Evolutionary conservation across 768 basidiomycete genomes (phyloP), one percentile per base, ranked within the genome.

Genomic region (Kockovaella imperatae): DNA sequence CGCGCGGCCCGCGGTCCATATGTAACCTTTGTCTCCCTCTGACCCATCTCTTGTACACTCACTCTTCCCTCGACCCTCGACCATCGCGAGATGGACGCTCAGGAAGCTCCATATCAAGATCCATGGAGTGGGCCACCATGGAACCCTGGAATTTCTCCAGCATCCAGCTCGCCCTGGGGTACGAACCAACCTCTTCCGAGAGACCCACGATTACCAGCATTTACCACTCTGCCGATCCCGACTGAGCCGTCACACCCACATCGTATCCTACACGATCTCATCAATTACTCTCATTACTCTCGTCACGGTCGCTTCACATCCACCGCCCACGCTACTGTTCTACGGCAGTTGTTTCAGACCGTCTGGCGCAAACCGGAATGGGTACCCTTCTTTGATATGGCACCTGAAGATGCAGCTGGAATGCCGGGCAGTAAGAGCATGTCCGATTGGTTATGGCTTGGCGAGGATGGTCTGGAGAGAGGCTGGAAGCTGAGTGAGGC

Each of bases 291-390:
- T 4, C 45, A 42, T 7, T n/a, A 13, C 8, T 13, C 8, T 10
- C 21, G 43, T 2, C 8, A 20, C 5, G 52, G 52, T 11, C 11
- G 30, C 11, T 52, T 30, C 26, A 24, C 31, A 15, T 4, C 44
- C 5, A 15, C 44, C 5, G 18, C 29, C 18, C 30, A 39, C 10
- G 50, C 45, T 20, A 26, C 30, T 15, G 30, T 52, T 2, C 13
- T 52, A 3, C 50, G 54, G 6, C 34, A 32, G 20, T 23, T 56
- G 13, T 56, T 52, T 44, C 24, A 34, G 8, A 45, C 54, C 5
- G 28, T 56, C 5, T 52, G 28, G 31, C 34, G 32, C 10, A n/a
- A 21, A 3, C 18, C 38, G 14, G 56, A 57, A 5, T 54, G 52
- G 52, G 21, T 43, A 8, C 23, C 35, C 5, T 47, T 29, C 31